Base-by-base conservation (phyloP, 2,329 filamentous ascomycete genomes). In the Fusarium beomiforme region DNA sequence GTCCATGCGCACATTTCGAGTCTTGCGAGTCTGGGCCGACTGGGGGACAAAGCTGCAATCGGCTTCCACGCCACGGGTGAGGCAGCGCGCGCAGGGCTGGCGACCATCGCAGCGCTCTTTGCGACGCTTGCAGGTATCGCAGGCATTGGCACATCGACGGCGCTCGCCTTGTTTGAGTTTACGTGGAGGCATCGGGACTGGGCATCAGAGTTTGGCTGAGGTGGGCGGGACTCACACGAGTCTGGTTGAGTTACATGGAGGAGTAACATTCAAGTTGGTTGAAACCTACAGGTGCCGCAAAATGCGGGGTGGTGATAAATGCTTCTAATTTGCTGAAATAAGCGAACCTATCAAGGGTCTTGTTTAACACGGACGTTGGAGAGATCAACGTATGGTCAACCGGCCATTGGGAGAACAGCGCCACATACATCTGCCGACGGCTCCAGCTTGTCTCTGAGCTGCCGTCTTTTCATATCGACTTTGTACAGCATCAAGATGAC, bases 251-350 rank as follows among this genome's bases (percentile, higher is more conserved):
- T 11, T 17, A 29, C 8, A 21, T 29, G 31, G 47, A n/a, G 21
- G 16, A 11, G 24, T 23, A 16, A 2, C 6, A n/a, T 34, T 50
- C 34, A 50, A 50, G 11, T 11, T 2, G 8, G 8, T 34, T 8
- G 4, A 34, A 19, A 24, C 6, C 2, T 34, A 0, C 12, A 16
- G 46, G 16, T 2, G 21, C 2, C 21, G 2, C 12, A 24, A 21
- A 50, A 14, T 24, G 29, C 29, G 46, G 46, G 29, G 46, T 34
- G 8, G 26, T 8, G 8, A 7, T 34, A n/a, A 10, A 24, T 50
- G 1, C 7, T 8, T 12, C 21, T 9, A 34, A 4, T 19, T 10
- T 21, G 16, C 47, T 50, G 24, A 2, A 34, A 5, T 4, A 24
- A n/a, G 21, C 31, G 29, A 50, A 16, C 47, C 47, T 34, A 24